A percentile compares a stretch with the other conserved stretches of the same genome.
Evolutionary conservation across 768 basidiomycete genomes (phyloP).

Genomic region (Tylopilus intermedius): DNA sequence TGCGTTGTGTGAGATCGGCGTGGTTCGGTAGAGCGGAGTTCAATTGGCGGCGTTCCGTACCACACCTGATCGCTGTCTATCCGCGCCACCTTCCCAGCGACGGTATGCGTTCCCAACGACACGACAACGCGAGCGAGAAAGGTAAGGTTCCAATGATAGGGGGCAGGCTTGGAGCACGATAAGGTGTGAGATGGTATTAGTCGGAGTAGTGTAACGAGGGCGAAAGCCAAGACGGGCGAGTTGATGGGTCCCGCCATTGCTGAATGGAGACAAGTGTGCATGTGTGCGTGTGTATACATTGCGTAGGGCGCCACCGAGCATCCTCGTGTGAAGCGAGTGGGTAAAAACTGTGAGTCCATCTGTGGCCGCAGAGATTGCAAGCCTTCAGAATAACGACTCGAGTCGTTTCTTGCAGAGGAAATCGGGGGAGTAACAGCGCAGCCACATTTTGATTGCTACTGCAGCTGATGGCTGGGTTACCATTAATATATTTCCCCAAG

Average conservation of each 20-base stretch:
- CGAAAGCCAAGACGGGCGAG: neutral
- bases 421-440: neutral
- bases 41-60: no score
- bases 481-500: neutral
- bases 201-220: neutral
- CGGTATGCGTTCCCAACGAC: no score
- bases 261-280: neutral
- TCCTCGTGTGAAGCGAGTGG: neutral
- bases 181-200: neutral
- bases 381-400: no score
- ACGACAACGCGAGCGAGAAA: no score
- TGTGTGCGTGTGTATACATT: neutral
- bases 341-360: no score
- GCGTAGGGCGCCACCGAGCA: neutral
- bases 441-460: neutral
- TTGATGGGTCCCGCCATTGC: neutral
- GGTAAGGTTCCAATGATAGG: no score
- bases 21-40: no score
- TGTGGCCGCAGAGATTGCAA: neutral
- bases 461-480: no score
- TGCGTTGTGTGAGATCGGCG: neutral
- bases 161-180: neutral
- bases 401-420: neutral
- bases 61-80: neutral
- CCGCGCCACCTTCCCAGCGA: no score